Evolutionary conservation across 1,284 basidiomycete species (phyloP).

Genomic region (Somion occarium): DNA sequence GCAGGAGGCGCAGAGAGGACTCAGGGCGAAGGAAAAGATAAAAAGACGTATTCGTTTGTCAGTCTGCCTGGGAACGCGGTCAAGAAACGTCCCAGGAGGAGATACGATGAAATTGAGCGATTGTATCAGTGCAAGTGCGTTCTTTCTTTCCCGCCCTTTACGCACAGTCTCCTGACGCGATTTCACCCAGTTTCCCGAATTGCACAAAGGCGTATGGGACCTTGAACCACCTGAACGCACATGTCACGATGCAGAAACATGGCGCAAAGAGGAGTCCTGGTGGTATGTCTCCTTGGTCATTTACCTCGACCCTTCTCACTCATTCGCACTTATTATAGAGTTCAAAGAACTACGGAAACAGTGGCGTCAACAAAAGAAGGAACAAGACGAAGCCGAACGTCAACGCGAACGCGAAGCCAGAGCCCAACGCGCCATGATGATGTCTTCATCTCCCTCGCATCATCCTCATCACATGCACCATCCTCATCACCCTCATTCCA

Average conservation of each 20-base stretch:
- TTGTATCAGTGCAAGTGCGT: slow-evolving; percentile 66
- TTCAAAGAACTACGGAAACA: slow-evolving; percentile 97
- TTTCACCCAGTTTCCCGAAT: slow-evolving; percentile 55
- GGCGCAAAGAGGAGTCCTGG: slow-evolving; percentile 78
- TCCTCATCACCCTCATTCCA: slow-evolving; percentile 1
- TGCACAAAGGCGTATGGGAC: slow-evolving; percentile 87
- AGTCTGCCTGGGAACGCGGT: slow-evolving; percentile 73
- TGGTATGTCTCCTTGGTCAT: slow-evolving; percentile 43
- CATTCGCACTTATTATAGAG: too few relatives aligned
- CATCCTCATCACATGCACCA: slow-evolving; percentile 4
- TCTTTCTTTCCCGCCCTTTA: background rate
- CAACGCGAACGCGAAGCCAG: slow-evolving; percentile 20
- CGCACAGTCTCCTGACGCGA: background rate
- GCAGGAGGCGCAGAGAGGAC: too few relatives aligned
- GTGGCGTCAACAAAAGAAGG: slow-evolving; percentile 92
- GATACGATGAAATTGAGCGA: slow-evolving; percentile 92
- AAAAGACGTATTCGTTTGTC: slow-evolving; percentile 78
- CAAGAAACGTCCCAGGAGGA: slow-evolving; percentile 77
- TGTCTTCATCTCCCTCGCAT: background rate
- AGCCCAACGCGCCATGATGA: slow-evolving; percentile 10
- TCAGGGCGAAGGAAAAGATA: slow-evolving; percentile 25
- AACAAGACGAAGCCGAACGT: slow-evolving; percentile 34
- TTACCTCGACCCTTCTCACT: background rate
- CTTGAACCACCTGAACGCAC: slow-evolving; percentile 88
- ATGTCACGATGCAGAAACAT: slow-evolving; percentile 92